Conservation (phyloP, 192 early-diverging fungal species). For the Coemansia sp. region DNA sequence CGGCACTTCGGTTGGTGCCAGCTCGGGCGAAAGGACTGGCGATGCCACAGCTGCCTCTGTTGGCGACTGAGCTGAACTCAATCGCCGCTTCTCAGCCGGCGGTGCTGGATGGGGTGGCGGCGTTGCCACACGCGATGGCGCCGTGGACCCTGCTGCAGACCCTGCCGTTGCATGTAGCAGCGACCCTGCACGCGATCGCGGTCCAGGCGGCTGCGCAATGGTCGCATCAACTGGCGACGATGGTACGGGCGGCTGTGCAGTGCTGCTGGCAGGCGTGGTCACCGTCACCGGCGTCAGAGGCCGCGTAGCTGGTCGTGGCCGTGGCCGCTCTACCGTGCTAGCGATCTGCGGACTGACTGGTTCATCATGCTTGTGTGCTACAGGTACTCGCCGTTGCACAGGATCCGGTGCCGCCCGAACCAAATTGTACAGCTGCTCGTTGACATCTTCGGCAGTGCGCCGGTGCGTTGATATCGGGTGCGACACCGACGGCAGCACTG, state of each 20-base stretch:
- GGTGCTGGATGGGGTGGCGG: conserved; percentile 7
- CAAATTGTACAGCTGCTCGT: conserved; percentile 72
- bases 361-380: neutral
- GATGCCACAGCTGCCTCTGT: neutral
- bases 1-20: neutral
- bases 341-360: neutral
- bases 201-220: neutral
- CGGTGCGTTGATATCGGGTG: conserved; percentile 70
- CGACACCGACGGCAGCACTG: conserved; percentile 83
- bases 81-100: neutral
- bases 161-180: conserved; percentile 14
- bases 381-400: neutral
- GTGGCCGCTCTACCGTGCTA: neutral
- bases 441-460: conserved; percentile 79
- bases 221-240: neutral
- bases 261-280: conserved; percentile 8
- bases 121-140: conserved; percentile 23
- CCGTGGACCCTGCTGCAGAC: conserved; percentile 35
- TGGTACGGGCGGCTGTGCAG: neutral
- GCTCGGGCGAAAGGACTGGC: neutral
- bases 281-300: conserved; percentile 24
- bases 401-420: conserved; percentile 63
- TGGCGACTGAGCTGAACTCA: neutral
- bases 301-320: conserved; percentile 3
- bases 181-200: conserved; percentile 36